Evolutionary conservation across 2,329 filamentous ascomycete species (phyloP), one percentile per base, ranked within the genome.

Genomic region (Botrytis pseudocinerea): DNA sequence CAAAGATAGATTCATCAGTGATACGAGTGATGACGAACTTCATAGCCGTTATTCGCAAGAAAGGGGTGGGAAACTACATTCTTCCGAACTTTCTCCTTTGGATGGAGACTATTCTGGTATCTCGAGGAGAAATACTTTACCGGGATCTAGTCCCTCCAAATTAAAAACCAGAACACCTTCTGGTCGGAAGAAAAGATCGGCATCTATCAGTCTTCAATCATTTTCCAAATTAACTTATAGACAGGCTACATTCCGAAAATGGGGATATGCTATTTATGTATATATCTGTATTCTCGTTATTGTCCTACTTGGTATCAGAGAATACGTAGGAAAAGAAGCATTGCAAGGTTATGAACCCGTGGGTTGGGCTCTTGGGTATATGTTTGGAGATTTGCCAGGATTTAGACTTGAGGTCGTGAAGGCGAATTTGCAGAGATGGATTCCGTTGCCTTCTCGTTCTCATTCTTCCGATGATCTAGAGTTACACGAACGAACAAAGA

Each of bases 361-460:
- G 62, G 93, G 95, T 3, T 99, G 96, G 96, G 95, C 94, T 0
- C 82, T 98, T 18, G 92, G 93, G 2, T 99, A 99, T 81, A 84
- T 98, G 4, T 88, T 98, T 75, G 95, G 95, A 20, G 92, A 97
- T 77, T 80, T 95, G 18, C 86, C 88, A 0, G 86, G 85, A 79
- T 89, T 98, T 77, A 88, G 94, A 38, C 90, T 92, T 80, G 87
- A 92, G 80, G 87, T 95, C 14, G 85, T 93, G 25, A 87, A 87
- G 74, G 86, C 89, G 74, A 89, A 92, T 74, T 84, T 96, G 9
- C 90, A 92, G 76, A 82, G 85, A 76, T 98, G 94, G 94, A 90
- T 96, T 64, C 88, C 87, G 40, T 86, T 97, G 0, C 93, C 93
- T 0, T 79, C 85, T 4, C 84, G 82, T 70, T 25, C 61, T 8